These are phyloP conservation scores for Artemisia princeps DNA, from an alignment of 140 eudicot genomes.

Conservation along the genomic window DNA sequence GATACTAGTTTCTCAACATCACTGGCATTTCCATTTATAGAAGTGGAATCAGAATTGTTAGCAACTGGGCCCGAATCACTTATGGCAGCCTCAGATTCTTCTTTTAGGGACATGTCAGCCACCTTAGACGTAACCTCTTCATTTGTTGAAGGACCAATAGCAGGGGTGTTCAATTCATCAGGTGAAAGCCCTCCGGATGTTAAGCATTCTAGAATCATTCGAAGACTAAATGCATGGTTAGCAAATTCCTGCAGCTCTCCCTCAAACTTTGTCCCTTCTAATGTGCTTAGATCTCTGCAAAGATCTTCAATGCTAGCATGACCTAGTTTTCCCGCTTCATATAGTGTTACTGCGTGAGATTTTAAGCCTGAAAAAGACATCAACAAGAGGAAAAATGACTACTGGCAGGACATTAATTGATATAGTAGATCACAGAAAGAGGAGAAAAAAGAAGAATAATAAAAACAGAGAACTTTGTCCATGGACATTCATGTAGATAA, in stretches of 20 bases:
- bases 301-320: slow-evolving; percentile 86
- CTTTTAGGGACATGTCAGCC: slow-evolving; percentile 31
- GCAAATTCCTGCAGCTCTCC: slow-evolving; percentile 98
- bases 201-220: slow-evolving; percentile 73
- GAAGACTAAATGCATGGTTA: slow-evolving; percentile 94
- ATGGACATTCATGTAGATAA: not conserved
- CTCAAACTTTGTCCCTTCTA: slow-evolving; percentile 89
- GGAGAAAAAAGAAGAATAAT: not conserved
- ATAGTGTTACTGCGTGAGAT: slow-evolving; percentile 93
- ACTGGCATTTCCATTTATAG: slow-evolving; percentile 22
- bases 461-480: not conserved
- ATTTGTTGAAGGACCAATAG: slow-evolving; percentile 23
- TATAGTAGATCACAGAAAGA: not conserved
- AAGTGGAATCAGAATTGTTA: slow-evolving; percentile 26
- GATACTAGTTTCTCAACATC: slow-evolving; percentile 29
- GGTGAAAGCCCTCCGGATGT: slow-evolving; percentile 72
- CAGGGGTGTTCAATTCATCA: slow-evolving; percentile 36
- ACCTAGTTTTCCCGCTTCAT: slow-evolving; percentile 95
- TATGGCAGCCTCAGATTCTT: slow-evolving; percentile 26
- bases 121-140: slow-evolving; percentile 35
- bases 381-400: slow-evolving; percentile 12
- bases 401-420: slow-evolving; percentile 16
- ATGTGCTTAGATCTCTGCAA: slow-evolving; percentile 78
- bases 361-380: slow-evolving; percentile 65
- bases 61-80: slow-evolving; percentile 24